phyloP scores from a whole-genome alignment of 177 flowering plant species.

The Vitis hybrid region DNA sequence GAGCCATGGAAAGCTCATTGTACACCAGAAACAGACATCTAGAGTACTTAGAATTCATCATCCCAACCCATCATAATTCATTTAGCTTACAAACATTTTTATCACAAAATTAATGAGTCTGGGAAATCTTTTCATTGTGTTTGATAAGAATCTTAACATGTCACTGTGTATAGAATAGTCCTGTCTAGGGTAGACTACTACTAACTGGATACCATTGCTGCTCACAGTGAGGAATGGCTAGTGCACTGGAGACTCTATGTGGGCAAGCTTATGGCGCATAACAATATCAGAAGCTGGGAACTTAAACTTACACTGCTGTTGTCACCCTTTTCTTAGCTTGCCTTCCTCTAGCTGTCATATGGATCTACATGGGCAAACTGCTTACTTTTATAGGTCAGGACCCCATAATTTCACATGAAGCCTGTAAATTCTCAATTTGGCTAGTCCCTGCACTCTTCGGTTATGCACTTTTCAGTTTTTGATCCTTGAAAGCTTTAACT shows the following conservation, averaged over 20 bases:
- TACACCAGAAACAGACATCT: no score
- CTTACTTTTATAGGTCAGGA: slow-evolving; percentile 58
- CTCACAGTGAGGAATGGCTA: slow-evolving; percentile 55
- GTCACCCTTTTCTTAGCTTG: slow-evolving; percentile 44
- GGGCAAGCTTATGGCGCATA: slow-evolving; percentile 77
- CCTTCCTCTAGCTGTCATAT: slow-evolving; percentile 50
- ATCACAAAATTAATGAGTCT: no score
- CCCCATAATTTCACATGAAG: slow-evolving; percentile 50
- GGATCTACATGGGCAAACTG: slow-evolving; percentile 41
- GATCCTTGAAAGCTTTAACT: background rate
- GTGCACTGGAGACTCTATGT: slow-evolving; percentile 62
- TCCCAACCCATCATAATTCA: no score
- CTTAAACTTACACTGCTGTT: slow-evolving; percentile 42
- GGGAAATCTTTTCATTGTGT: no score
- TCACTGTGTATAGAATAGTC: no score
- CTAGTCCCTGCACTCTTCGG: slow-evolving; percentile 57
- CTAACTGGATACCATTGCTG: no score
- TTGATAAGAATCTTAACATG: no score
- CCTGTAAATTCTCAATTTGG: slow-evolving; percentile 43
- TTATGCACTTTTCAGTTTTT: slow-evolving; percentile 11
- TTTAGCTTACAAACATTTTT: no score
- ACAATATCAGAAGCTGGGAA: slow-evolving; percentile 56
- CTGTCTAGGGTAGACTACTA: background rate
- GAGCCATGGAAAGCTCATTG: no score
- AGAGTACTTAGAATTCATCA: no score